phyloP scores from a whole-genome alignment of 257 asterid genomes.

The Echites panduratus region DNA sequence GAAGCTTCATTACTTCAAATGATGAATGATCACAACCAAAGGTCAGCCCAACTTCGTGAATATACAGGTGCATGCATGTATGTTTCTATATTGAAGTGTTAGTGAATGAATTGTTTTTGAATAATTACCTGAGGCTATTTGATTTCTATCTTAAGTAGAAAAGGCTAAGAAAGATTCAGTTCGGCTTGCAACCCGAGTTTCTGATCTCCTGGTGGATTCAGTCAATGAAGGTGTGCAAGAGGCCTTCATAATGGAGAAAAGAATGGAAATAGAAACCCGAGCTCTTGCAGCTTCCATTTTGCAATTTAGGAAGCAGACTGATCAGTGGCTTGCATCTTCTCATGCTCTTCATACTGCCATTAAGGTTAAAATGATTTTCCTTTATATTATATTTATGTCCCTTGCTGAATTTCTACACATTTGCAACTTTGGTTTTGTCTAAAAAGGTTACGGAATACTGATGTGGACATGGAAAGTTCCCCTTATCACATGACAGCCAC shows the following conservation, averaged over 20 bases:
- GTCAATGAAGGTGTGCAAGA: conserved; percentile 79
- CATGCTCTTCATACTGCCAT: conserved; percentile 74
- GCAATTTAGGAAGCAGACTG: conserved; percentile 72
- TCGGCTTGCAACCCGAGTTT: conserved; percentile 44
- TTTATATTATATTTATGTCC: conserved; percentile 1
- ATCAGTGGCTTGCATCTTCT: conserved; percentile 87
- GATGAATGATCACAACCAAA: conserved; percentile 51
- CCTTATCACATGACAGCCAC: background rate
- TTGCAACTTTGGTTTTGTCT: background rate
- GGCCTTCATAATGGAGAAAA: conserved; percentile 65
- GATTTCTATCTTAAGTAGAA: conserved; percentile 28
- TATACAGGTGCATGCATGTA: conserved; percentile 39
- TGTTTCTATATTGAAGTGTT: background rate
- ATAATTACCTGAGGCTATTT: background rate
- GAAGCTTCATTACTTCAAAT: conserved; percentile 75
- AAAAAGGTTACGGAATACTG: background rate
- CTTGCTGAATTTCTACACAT: background rate
- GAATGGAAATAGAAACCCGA: conserved; percentile 76
- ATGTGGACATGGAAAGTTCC: background rate
- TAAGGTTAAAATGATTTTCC: conserved; percentile 41
- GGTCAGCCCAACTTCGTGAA: conserved; percentile 51
- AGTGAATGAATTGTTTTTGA: background rate
- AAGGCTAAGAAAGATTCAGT: conserved; percentile 73
- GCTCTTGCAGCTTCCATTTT: conserved; percentile 46
- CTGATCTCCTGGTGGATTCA: conserved; percentile 62